These are phyloP conservation scores for Calonectria fujianensis DNA, from an alignment of 2,329 filamentous ascomycete species.

Conservation along the genomic window DNA sequence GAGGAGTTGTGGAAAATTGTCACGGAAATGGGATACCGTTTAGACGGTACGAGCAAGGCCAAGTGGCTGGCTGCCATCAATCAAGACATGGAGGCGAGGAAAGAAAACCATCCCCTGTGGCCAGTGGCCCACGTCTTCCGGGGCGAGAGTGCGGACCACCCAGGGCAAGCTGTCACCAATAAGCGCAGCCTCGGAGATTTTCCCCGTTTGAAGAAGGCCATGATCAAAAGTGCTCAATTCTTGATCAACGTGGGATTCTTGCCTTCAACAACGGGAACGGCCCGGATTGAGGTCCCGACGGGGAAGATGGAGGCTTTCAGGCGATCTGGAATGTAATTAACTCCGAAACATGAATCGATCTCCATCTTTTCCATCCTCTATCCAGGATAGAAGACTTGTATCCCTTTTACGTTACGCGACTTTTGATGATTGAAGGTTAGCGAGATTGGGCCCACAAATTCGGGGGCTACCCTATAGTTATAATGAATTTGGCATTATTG, in stretches of 20 bases:
- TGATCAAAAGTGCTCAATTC: conserved; percentile 6
- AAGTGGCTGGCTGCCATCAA: conserved; percentile 8
- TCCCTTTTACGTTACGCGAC: too few species aligned
- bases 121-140: conserved; percentile 5
- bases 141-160: not conserved
- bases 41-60: not conserved
- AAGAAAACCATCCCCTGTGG: not conserved
- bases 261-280: not conserved
- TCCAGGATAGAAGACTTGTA: too few species aligned
- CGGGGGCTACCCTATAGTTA: too few species aligned
- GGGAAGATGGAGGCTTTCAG: not conserved
- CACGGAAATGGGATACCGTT: not conserved
- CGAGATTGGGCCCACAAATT: too few species aligned
- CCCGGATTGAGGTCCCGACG: not conserved
- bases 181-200: not conserved
- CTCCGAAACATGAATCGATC: not conserved
- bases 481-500: too few species aligned
- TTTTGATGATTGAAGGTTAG: too few species aligned
- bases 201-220: not conserved
- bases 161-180: not conserved
- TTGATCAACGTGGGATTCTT: not conserved
- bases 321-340: not conserved
- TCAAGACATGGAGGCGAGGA: not conserved
- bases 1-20: not conserved
- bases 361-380: not conserved